Percentiles rank a stretch among this genome's conserved stretches.
Evolutionary conservation across 1,284 basidiomycete genomes (phyloP).

Genomic region (Tylopilus sp.): DNA sequence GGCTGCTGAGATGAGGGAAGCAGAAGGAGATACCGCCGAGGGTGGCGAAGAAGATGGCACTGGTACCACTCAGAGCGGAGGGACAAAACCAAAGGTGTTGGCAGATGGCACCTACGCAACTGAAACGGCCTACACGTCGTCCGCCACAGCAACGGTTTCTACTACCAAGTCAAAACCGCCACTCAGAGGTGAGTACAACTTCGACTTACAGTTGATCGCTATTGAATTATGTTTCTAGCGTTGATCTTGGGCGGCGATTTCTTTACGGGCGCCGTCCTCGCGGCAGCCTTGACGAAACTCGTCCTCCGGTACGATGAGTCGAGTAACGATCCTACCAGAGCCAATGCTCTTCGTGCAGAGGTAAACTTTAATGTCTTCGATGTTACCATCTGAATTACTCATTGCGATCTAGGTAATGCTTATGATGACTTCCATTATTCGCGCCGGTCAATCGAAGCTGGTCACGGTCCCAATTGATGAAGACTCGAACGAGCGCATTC

Average conservation of each 20-base stretch:
- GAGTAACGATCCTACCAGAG: slow-evolving; percentile 64
- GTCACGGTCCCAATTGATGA: slow-evolving; percentile 96
- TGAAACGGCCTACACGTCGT: slow-evolving; percentile 90
- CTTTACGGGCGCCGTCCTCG: slow-evolving; percentile 94
- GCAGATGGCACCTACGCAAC: slow-evolving; percentile 99
- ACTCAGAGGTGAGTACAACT: slow-evolving; percentile 67
- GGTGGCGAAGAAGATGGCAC: slow-evolving; percentile 54
- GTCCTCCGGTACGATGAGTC: slow-evolving; percentile 85
- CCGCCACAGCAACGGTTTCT: slow-evolving; percentile 76
- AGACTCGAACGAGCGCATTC: slow-evolving; percentile 96
- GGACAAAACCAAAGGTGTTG: slow-evolving; percentile 73
- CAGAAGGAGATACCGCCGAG: slow-evolving; percentile 61
- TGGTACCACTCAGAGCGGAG: slow-evolving; percentile 50
- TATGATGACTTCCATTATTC: slow-evolving; percentile 97
- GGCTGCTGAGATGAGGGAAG: slow-evolving; percentile 88
- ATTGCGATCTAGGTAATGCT: slow-evolving; percentile 81
- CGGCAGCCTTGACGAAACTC: slow-evolving; percentile 92
- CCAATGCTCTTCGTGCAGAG: slow-evolving; percentile 90
- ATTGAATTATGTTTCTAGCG: slow-evolving; percentile 52
- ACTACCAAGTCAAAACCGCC: slow-evolving; percentile 94
- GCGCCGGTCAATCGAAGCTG: slow-evolving; percentile 97
- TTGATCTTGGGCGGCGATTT: slow-evolving; percentile 97
- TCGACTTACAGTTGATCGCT: background rate
- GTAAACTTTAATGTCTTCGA: slow-evolving; percentile 46
- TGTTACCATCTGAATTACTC: slow-evolving; percentile 2